Percentiles rank a stretch among this genome's conserved stretches.
These are phyloP conservation scores for Elymus sibiricus DNA, from an alignment of 176 grass and related monocot species.

Conservation along the genomic window DNA sequence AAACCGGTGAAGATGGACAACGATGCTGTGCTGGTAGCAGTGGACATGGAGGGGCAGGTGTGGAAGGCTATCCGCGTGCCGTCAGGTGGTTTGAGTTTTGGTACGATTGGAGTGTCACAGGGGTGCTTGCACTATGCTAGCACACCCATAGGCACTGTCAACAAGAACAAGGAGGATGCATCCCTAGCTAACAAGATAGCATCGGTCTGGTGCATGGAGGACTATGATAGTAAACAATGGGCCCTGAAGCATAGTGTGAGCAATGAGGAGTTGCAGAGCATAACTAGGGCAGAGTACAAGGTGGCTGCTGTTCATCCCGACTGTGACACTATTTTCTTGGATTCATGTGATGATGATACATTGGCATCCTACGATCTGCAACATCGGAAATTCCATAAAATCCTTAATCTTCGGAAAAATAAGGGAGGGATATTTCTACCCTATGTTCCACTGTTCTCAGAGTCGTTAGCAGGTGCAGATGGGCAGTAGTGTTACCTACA, in stretches of 20 bases:
- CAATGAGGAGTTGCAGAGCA: background rate
- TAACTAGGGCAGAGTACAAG: background rate
- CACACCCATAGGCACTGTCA: background rate
- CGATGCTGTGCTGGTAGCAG: background rate
- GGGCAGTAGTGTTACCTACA: background rate
- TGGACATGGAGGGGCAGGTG: background rate
- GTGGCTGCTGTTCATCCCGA: background rate
- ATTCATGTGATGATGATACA: background rate
- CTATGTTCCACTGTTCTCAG: background rate
- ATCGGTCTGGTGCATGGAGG: background rate
- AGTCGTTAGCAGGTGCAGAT: background rate
- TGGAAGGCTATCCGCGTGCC: background rate
- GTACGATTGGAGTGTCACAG: background rate
- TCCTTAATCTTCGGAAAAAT: background rate
- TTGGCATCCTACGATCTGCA: background rate
- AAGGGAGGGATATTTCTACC: background rate
- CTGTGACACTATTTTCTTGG: background rate
- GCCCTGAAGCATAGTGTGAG: background rate
- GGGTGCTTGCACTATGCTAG: background rate
- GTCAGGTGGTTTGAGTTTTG: background rate
- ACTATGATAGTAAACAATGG: background rate
- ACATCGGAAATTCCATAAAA: background rate
- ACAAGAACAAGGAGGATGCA: background rate
- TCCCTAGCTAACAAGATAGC: background rate
- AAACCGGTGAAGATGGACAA: background rate